These are phyloP conservation scores for Alternaria angustiovoidea DNA, from an alignment of 2,329 filamentous ascomycete species.

Conservation along the genomic window DNA sequence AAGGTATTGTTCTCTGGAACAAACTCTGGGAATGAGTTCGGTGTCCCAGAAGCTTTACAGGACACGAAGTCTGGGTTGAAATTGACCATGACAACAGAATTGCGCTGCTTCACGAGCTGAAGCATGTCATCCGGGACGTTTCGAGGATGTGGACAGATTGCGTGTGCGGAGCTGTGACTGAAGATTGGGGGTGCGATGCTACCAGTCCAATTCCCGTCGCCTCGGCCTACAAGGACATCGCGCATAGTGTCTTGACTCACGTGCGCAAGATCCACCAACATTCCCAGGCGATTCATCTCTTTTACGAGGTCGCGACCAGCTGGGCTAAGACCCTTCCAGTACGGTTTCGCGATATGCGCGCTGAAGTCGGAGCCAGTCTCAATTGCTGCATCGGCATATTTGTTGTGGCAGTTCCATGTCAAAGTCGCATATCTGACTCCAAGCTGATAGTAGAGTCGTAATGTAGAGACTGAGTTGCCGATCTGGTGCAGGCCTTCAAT, in stretches of 20 bases:
- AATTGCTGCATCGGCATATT: slow-evolving; percentile 84
- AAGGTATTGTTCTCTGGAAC: slow-evolving; percentile 76
- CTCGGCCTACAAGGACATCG: slow-evolving; percentile 73
- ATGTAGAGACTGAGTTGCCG: slow-evolving; percentile 78
- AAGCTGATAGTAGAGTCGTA: slow-evolving; percentile 77
- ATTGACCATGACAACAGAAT: slow-evolving; percentile 89
- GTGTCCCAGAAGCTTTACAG: slow-evolving; percentile 68
- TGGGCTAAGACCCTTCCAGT: slow-evolving; percentile 76
- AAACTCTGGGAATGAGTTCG: slow-evolving; percentile 72
- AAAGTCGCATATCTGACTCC: slow-evolving; percentile 89
- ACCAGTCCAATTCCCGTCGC: slow-evolving; percentile 66
- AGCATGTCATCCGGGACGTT: slow-evolving; percentile 90
- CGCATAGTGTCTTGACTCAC: slow-evolving; percentile 82
- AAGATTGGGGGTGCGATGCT: slow-evolving; percentile 86
- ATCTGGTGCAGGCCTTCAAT: slow-evolving; percentile 84
- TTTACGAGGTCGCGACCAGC: slow-evolving; percentile 73
- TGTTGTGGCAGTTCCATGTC: slow-evolving; percentile 93
- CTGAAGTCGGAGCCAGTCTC: slow-evolving; percentile 57
- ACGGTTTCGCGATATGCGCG: slow-evolving; percentile 58
- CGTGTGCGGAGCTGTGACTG: slow-evolving; percentile 83
- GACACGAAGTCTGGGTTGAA: slow-evolving; percentile 84
- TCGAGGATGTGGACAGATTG: slow-evolving; percentile 84
- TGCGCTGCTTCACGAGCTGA: slow-evolving; percentile 73
- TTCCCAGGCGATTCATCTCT: slow-evolving; percentile 94
- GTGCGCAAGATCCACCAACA: slow-evolving; percentile 92